Base-by-base conservation (phyloP, 2,329 filamentous ascomycete genomes). In the Aureobasidium leucospermi region DNA sequence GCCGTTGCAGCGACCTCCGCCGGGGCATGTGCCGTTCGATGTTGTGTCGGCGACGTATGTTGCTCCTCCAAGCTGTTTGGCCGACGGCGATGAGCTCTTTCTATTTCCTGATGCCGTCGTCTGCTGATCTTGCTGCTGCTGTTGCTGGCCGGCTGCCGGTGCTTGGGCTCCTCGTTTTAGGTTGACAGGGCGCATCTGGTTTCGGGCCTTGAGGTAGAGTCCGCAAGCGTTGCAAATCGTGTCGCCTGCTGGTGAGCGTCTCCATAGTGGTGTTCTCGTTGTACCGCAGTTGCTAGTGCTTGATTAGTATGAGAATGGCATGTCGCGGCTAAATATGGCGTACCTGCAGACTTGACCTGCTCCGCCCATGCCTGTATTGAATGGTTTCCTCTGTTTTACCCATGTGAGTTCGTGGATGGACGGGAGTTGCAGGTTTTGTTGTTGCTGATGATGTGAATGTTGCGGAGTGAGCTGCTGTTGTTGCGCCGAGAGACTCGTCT, bases 201-300 rank as follows among this genome's bases (percentile, higher is more conserved):
- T 97, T 65, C 94, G 85, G 9, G 93, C 92, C 73, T 97, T 97
- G 63, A 90, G 80, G 73, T 99, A 99, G 15, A 99, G 81, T 43
- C 94, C 94, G 70, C 94, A 99, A 6, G 94, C 94, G 75, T 99
- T 99, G 76, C 94, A 99, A 62, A 99, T 97, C 31, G 91, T 96
- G 58, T 90, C 88, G 32, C 94, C 94, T 67, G 92, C 86, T 0
- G 93, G 93, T 15, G 93, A 96, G 69, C 94, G 85, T 70, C 94
- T 85, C 94, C 94, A 99, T 39, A 99, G 76, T 28, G 94, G 94
- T 48, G 94, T 99, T 71, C 88, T 86, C 56, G 91, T 96, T 15
- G 94, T 97, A 60, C 87, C 88, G 72, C 94, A 99, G 74, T 99
- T 99, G 71, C 94, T 99, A 65, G 15, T 19, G 63, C 65, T 59